A percentile compares a stretch with the other conserved stretches of the same genome.
These are phyloP conservation scores for Dispira simplex DNA, from an alignment of 192 early-diverging fungal species.

Conservation along the genomic window DNA sequence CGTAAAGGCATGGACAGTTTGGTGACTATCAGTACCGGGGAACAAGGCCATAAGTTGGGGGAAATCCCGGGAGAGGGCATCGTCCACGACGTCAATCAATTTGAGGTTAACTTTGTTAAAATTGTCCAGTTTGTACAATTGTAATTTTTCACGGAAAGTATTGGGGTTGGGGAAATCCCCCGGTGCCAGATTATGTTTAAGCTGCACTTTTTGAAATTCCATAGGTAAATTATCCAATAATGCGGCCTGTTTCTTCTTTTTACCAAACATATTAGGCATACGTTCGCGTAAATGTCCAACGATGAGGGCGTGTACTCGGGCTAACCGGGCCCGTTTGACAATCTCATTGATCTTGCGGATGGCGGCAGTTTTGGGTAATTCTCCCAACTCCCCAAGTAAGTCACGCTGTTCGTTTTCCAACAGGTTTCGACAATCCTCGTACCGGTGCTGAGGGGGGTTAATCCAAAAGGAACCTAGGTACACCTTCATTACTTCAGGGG, in stretches of 20 bases:
- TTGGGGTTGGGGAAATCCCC: slow-evolving; percentile 78
- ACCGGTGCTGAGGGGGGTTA: slow-evolving; percentile 42
- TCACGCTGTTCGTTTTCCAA: slow-evolving; percentile 60
- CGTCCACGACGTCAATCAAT: slow-evolving; percentile 46
- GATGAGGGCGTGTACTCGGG: slow-evolving; percentile 72
- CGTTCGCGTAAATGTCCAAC: slow-evolving; percentile 67
- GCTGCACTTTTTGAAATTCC: slow-evolving; percentile 63
- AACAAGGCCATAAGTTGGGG: slow-evolving; percentile 63
- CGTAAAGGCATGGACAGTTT: slow-evolving; percentile 14
- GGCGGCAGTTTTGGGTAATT: slow-evolving; percentile 63
- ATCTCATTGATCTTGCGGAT: slow-evolving; percentile 84
- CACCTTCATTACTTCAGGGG: slow-evolving; percentile 81
- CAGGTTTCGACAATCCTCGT: slow-evolving; percentile 54
- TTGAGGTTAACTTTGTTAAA: slow-evolving; percentile 62
- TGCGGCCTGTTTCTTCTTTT: slow-evolving; percentile 52
- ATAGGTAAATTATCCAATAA: slow-evolving; percentile 54
- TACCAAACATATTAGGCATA: slow-evolving; percentile 74
- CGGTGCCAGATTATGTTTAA: slow-evolving; percentile 45
- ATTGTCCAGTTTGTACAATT: slow-evolving; percentile 63
- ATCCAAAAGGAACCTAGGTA: slow-evolving; percentile 72
- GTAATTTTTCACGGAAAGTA: slow-evolving; percentile 46
- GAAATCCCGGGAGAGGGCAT: slow-evolving; percentile 57
- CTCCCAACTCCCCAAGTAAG: slow-evolving; percentile 53
- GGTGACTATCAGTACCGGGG: slow-evolving; percentile 29
- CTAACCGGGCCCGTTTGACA: slow-evolving; percentile 65